A percentile compares a stretch with the other conserved stretches of the same genome.
These are phyloP conservation scores for Halteria grandinella DNA, from an alignment of 73 alveolate species.

Conservation along the genomic window DNA sequence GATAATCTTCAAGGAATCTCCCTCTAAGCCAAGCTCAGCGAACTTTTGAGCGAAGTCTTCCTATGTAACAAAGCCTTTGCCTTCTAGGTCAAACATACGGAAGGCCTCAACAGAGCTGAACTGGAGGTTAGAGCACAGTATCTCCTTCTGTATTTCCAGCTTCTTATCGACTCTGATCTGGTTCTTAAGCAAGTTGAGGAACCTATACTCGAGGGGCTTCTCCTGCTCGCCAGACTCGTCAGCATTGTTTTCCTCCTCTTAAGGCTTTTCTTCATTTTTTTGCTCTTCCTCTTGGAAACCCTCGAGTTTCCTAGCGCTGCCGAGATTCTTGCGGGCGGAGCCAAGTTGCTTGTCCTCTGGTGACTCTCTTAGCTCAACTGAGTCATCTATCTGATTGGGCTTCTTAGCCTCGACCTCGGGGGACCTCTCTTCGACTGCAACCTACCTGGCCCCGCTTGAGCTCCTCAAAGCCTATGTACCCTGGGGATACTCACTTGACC, in stretches of 20 bases:
- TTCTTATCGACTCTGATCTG: conserved; percentile 20
- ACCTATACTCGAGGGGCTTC: neutral
- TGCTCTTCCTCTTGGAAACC: neutral
- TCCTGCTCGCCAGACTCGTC: neutral
- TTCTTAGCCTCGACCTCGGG: neutral
- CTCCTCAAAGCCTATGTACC: too few relatives aligned
- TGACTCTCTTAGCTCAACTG: neutral
- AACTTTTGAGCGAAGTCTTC: conserved; percentile 11
- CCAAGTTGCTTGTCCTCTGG: too few relatives aligned
- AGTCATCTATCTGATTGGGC: neutral
- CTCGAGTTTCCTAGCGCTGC: neutral
- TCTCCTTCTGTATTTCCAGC: conserved; percentile 32
- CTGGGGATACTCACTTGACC: too few relatives aligned
- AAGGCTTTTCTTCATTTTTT: neutral
- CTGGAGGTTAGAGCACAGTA: neutral
- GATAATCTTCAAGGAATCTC: neutral
- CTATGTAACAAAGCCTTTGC: conserved; percentile 12
- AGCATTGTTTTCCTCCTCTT: neutral
- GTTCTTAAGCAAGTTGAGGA: conserved; percentile 5
- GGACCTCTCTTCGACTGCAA: neutral
- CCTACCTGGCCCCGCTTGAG: too few relatives aligned
- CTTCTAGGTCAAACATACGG: conserved; percentile 1
- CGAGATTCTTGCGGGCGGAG: too few relatives aligned
- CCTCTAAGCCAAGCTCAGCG: neutral
- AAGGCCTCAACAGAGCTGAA: conserved; percentile 27